A percentile compares a stretch with the other conserved stretches of the same genome.
phyloP scores from a whole-genome alignment of 768 basidiomycete species.

The Russula abietina region DNA sequence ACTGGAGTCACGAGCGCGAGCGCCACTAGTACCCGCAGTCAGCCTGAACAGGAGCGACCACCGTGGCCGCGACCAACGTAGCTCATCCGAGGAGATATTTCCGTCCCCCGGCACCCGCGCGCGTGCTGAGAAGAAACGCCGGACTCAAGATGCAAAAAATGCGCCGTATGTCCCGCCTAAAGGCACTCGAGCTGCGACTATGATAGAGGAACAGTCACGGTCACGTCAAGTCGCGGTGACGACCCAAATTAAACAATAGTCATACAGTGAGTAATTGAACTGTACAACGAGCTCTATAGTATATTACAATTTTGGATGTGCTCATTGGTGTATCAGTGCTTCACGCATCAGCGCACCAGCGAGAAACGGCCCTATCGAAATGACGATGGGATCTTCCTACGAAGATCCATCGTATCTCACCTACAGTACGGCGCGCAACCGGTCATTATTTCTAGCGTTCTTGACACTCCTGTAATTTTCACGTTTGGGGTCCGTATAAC shows the following conservation, averaged over 20 bases:
- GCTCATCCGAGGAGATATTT: constrained; percentile 9
- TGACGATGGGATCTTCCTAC: too few species aligned
- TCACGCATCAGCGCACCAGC: too few species aligned
- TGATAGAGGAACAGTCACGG: neutral
- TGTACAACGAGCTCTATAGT: too few species aligned
- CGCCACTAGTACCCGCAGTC: too few species aligned
- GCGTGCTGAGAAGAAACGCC: constrained; percentile 6
- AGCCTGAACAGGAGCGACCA: neutral
- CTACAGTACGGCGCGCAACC: too few species aligned
- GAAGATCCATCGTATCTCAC: too few species aligned
- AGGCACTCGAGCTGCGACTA: constrained; percentile 17
- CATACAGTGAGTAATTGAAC: too few species aligned
- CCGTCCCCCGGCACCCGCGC: constrained; percentile 12
- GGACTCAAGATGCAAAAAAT: constrained; percentile 3
- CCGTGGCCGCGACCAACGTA: neutral
- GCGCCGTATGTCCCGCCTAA: constrained; percentile 5
- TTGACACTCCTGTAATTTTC: neutral
- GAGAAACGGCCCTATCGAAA: too few species aligned
- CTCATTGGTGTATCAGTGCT: too few species aligned
- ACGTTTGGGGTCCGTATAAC: neutral
- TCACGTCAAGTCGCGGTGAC: neutral
- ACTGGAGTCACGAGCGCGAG: too few species aligned
- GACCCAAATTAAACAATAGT: too few species aligned
- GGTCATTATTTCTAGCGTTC: neutral
- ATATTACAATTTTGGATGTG: too few species aligned